Evolutionary conservation across 1,284 basidiomycete genomes (phyloP).

Genomic region (Cryptococcus amylolentus): DNA sequence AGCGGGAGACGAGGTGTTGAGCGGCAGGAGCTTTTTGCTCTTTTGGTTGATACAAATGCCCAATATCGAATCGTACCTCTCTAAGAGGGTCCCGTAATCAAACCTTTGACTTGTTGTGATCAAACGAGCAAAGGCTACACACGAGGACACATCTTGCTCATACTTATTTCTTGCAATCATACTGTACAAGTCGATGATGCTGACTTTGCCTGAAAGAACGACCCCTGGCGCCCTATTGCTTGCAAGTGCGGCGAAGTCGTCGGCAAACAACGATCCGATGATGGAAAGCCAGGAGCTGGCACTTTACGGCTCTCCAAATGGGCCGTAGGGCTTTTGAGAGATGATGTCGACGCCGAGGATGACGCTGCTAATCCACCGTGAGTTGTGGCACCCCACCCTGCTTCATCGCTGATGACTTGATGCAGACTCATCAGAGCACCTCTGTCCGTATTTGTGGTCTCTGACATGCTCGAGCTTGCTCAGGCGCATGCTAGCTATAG

Average conservation of each 20-base stretch:
- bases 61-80: constrained; percentile 59
- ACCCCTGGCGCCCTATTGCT: constrained; percentile 62
- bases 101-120: constrained; percentile 52
- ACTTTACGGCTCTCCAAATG: constrained; percentile 67
- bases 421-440: constrained; percentile 62
- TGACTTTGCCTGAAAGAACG: constrained; percentile 36
- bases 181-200: constrained; percentile 16
- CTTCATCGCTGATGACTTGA: neutral
- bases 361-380: neutral
- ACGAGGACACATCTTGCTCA: constrained; percentile 9
- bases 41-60: constrained; percentile 87
- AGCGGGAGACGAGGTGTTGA: constrained; percentile 1
- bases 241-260: constrained; percentile 75
- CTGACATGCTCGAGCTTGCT: constrained; percentile 81
- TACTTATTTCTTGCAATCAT: constrained; percentile 12
- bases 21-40: constrained; percentile 17
- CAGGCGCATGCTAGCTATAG: constrained; percentile 85
- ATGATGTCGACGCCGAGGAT: constrained; percentile 51
- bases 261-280: constrained; percentile 58
- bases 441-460: constrained; percentile 74
- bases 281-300: constrained; percentile 43
- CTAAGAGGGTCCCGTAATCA: constrained; percentile 20
- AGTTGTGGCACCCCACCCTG: neutral
- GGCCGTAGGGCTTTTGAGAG: constrained; percentile 67
- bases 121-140: constrained; percentile 76